Base-by-base conservation (phyloP, 2,329 filamentous ascomycete genomes). In the Trichoderma polysporum region DNA sequence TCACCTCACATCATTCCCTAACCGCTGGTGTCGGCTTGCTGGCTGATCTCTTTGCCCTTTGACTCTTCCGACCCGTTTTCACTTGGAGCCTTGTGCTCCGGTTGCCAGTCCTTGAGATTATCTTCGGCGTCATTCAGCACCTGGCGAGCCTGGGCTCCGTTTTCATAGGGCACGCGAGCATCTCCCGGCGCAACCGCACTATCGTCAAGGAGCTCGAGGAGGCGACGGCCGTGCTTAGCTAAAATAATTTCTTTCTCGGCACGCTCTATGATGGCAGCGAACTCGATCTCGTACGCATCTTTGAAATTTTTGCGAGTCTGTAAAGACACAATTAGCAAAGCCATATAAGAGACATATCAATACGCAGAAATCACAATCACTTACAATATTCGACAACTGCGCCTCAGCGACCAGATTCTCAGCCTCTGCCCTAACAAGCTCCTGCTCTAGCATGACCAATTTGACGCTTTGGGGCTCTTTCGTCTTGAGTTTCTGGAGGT, bases 211-310 rank as follows among this genome's bases (percentile, higher is more conserved):
- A 97, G 86, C 72, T 91, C 89, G 66, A 99, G 79, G 39, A 99
- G 86, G 50, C 93, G 89, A 64, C 93, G 91, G 22, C 93, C 94
- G 76, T 98, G 94, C 74, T 91, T 92, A 66, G 95, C 94, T 17
- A 99, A 86, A 68, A 99, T 92, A 73, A 94, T 91, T 78, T 99
- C 95, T 82, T 98, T 98, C 83, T 98, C 95, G 27, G 93, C 93
- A 35, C 94, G 91, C 83, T 99, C 95, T 73, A 99, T 97, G 22
- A 93, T 92, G 68, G 94, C 93, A 17, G 91, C 88, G 70, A 97
- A 92, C 77, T 98, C 93, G 68, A 91, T 79, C 71, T 94, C 92
- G 76, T 94, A 98, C 27, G 95, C 92, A 79, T 97, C 92, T 81
- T 97, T 97, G 80, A 99, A 85, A 81, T 97, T 98, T 79, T 95